phyloP scores from a whole-genome alignment of 805 yeast species.

The Geotrichum ghanense region DNA sequence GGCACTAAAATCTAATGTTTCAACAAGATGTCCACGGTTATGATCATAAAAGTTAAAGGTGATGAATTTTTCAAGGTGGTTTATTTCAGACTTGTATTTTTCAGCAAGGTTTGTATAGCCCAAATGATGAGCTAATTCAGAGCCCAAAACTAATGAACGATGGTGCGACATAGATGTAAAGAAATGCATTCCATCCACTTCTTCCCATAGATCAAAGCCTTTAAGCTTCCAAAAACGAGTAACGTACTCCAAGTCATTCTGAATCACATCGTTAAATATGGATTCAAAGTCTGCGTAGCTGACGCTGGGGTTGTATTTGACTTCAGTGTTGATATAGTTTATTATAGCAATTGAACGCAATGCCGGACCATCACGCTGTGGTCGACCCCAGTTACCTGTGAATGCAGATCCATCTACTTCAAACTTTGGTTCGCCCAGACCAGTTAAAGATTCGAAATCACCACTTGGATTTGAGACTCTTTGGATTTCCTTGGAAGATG shows the following conservation, averaged over 20 bases:
- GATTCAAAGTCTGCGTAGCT: slow-evolving; percentile 21
- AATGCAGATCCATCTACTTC: slow-evolving; percentile 54
- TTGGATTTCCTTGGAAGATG: slow-evolving; percentile 49
- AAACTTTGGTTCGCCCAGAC: slow-evolving; percentile 89
- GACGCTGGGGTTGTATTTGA: slow-evolving; percentile 1
- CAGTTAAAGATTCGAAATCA: slow-evolving; percentile 23
- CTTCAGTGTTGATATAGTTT: slow-evolving; percentile 39
- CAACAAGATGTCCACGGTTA: slow-evolving; percentile 47
- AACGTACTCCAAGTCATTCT: slow-evolving; percentile 61
- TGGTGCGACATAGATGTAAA: slow-evolving; percentile 71
- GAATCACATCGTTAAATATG: slow-evolving; percentile 43
- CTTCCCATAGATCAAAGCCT: slow-evolving; percentile 95
- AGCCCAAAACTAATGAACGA: slow-evolving; percentile 52
- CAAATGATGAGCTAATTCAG: slow-evolving; percentile 24
- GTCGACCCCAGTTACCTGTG: slow-evolving; percentile 75
- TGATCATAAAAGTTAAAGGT: slow-evolving; percentile 12
- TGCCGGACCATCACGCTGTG: slow-evolving; percentile 93
- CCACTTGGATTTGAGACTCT: slow-evolving; percentile 64
- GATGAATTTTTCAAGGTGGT: slow-evolving; percentile 7
- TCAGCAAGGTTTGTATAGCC: slow-evolving; percentile 15
- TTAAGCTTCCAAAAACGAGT: slow-evolving; percentile 45
- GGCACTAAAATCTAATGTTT: slow-evolving; percentile 46
- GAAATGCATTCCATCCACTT: slow-evolving; percentile 60
- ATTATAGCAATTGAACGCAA: slow-evolving; percentile 57
- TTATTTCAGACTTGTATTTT: slow-evolving; percentile 7